Conservation (phyloP, 2,329 filamentous ascomycete species). For the Alternaria triticimaculans region DNA sequence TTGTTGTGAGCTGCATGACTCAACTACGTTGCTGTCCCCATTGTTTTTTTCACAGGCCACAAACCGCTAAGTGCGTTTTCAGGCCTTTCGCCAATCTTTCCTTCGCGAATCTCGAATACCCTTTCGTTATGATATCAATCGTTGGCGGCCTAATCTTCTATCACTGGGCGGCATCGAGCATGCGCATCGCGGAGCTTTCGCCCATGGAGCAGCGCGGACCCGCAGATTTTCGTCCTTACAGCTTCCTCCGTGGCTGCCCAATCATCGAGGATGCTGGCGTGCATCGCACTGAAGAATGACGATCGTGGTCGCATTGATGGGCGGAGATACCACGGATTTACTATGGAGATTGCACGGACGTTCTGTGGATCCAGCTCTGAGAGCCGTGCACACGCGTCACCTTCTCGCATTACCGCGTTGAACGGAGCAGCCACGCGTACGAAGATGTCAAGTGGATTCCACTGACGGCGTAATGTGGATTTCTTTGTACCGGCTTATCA, state of each 20-base stretch:
- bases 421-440: background rate
- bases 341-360: background rate
- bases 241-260: background rate
- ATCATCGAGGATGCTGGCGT: background rate
- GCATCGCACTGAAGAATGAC: background rate
- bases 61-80: background rate
- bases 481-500: background rate
- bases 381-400: background rate
- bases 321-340: background rate
- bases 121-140: background rate
- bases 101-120: background rate
- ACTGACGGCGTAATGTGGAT: background rate
- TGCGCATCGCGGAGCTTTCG: background rate
- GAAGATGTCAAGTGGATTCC: background rate
- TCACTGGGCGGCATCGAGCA: background rate
- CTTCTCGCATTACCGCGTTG: background rate
- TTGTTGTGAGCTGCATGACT: slow-evolving; percentile 15
- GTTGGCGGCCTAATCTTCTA: background rate
- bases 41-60: background rate
- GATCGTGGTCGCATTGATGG: background rate
- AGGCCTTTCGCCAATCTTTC: background rate
- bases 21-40: slow-evolving; percentile 20
- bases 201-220: too few species aligned
- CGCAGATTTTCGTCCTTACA: background rate
- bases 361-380: background rate